These are phyloP conservation scores for Peniophora sp. DNA, from an alignment of 1,284 basidiomycete genomes.

Conservation along the genomic window DNA sequence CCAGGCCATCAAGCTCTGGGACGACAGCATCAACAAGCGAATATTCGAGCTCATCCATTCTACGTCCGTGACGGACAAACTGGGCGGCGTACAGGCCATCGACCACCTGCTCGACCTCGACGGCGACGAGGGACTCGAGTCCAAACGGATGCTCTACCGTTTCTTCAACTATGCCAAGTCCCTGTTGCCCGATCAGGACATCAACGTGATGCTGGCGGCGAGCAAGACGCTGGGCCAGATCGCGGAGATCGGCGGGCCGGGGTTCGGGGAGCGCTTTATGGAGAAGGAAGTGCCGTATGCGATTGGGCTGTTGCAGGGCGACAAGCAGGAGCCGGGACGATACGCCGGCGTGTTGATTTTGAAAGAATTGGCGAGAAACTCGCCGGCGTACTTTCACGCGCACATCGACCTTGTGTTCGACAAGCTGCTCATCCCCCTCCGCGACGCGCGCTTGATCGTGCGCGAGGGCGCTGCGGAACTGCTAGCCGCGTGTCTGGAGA, in stretches of 20 bases:
- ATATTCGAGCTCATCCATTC: slow-evolving; percentile 83
- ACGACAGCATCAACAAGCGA: slow-evolving; percentile 70
- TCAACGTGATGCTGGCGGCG: slow-evolving; percentile 83
- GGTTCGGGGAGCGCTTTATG: slow-evolving; percentile 83
- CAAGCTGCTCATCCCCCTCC: slow-evolving; percentile 82
- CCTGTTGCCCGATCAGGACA: slow-evolving; percentile 75
- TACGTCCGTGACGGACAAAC: slow-evolving; percentile 63
- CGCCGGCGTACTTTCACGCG: slow-evolving; percentile 78
- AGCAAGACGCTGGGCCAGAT: slow-evolving; percentile 82
- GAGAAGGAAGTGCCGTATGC: slow-evolving; percentile 79
- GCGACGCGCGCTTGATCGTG: slow-evolving; percentile 80
- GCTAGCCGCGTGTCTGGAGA: slow-evolving; percentile 83
- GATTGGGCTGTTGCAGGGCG: slow-evolving; percentile 70
- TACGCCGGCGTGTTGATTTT: slow-evolving; percentile 85
- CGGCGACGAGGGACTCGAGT: slow-evolving; percentile 69
- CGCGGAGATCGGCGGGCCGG: slow-evolving; percentile 71
- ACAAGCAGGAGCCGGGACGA: slow-evolving; percentile 67
- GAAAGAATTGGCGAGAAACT: slow-evolving; percentile 85
- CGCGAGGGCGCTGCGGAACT: slow-evolving; percentile 89
- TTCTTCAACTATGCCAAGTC: slow-evolving; percentile 91
- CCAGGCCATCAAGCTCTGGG: slow-evolving; percentile 71
- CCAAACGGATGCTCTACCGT: slow-evolving; percentile 71
- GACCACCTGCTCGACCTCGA: slow-evolving; percentile 68
- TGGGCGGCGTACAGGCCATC: slow-evolving; percentile 80
- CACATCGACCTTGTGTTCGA: slow-evolving; percentile 85